These are phyloP conservation scores for Syncephalastrum sp. DNA, from an alignment of 371 early-diverging fungal species.

Conservation along the genomic window DNA sequence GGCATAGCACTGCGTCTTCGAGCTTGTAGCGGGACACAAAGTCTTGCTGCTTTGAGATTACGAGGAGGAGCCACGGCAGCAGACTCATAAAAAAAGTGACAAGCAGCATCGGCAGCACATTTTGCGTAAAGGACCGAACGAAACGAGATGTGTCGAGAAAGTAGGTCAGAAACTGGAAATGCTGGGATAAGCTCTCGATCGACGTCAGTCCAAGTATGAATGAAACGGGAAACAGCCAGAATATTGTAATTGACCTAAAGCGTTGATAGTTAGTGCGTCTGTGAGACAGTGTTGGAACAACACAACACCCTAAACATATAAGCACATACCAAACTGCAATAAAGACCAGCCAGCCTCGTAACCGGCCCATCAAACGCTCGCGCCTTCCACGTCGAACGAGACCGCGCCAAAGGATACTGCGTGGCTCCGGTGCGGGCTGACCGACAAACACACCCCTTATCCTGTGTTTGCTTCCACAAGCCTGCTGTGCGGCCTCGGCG, in stretches of 20 bases:
- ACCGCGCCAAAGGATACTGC: slow-evolving; percentile 89
- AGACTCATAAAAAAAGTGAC: slow-evolving; percentile 68
- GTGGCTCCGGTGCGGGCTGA: slow-evolving; percentile 86
- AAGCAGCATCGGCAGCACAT: slow-evolving; percentile 62
- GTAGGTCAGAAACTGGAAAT: slow-evolving; percentile 51
- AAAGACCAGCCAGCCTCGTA: slow-evolving; percentile 51
- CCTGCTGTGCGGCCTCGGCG: too few species aligned
- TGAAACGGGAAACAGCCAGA: slow-evolving; percentile 70
- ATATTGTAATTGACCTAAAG: slow-evolving; percentile 62
- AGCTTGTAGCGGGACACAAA: slow-evolving; percentile 61
- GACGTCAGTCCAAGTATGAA: slow-evolving; percentile 71
- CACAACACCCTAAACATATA: slow-evolving; percentile 7
- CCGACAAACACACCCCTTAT: slow-evolving; percentile 60
- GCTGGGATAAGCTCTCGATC: slow-evolving; percentile 64
- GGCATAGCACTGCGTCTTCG: slow-evolving; percentile 65
- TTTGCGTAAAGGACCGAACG: slow-evolving; percentile 56
- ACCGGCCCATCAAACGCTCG: slow-evolving; percentile 31
- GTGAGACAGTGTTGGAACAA: slow-evolving; percentile 20
- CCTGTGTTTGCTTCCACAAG: too few species aligned
- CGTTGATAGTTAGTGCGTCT: slow-evolving; percentile 16
- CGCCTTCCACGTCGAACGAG: slow-evolving; percentile 57
- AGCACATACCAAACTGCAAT: slow-evolving; percentile 55
- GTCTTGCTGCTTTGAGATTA: slow-evolving; percentile 56
- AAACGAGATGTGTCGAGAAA: slow-evolving; percentile 53
- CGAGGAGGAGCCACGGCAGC: slow-evolving; percentile 54